Evolutionary conservation across 1,284 basidiomycete genomes (phyloP).

Genomic region (Cutaneotrichosporon spelunceum): DNA sequence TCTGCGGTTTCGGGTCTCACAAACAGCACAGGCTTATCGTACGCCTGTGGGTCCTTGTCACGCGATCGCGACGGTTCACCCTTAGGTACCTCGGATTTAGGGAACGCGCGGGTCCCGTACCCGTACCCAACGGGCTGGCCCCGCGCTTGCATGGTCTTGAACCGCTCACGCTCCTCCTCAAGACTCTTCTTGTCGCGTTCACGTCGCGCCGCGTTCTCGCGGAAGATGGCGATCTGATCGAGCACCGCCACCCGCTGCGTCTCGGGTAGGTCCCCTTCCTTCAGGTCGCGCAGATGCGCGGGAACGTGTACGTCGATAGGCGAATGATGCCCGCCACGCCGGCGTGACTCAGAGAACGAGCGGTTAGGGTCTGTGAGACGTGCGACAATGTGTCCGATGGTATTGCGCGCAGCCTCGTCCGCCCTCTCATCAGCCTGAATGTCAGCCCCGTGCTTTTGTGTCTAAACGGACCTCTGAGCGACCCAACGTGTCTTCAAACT

Average conservation of each 20-base stretch:
- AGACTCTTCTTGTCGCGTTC: slow-evolving; percentile 78
- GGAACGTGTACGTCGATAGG: slow-evolving; percentile 65
- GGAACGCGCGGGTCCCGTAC: slow-evolving; percentile 31
- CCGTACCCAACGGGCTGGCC: slow-evolving; percentile 31
- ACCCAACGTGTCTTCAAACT: slow-evolving; percentile 74
- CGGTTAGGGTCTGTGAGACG: slow-evolving; percentile 40
- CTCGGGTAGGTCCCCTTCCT: slow-evolving; percentile 93
- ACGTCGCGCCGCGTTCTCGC: slow-evolving; percentile 77
- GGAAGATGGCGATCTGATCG: slow-evolving; percentile 89
- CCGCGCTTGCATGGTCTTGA: slow-evolving; percentile 25
- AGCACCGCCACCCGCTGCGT: slow-evolving; percentile 89
- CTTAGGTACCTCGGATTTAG: slow-evolving; percentile 10
- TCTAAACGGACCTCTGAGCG: slow-evolving; percentile 64
- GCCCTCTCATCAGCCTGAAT: slow-evolving; percentile 49
- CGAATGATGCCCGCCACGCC: slow-evolving; percentile 51
- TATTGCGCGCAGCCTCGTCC: slow-evolving; percentile 43
- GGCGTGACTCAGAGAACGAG: slow-evolving; percentile 26
- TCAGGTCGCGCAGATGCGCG: slow-evolving; percentile 88
- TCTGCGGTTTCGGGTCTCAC: slow-evolving; percentile 63
- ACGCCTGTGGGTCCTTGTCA: slow-evolving; percentile 64
- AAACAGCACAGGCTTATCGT: slow-evolving; percentile 72
- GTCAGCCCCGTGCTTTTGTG: slow-evolving; percentile 7
- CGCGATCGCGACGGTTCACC: slow-evolving; percentile 1
- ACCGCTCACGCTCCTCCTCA: slow-evolving; percentile 54
- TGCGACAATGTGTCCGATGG: slow-evolving; percentile 47